Evolutionary conservation across 73 alveolate genomes (phyloP).

Genomic region (Paramecium sexaurelia): DNA sequence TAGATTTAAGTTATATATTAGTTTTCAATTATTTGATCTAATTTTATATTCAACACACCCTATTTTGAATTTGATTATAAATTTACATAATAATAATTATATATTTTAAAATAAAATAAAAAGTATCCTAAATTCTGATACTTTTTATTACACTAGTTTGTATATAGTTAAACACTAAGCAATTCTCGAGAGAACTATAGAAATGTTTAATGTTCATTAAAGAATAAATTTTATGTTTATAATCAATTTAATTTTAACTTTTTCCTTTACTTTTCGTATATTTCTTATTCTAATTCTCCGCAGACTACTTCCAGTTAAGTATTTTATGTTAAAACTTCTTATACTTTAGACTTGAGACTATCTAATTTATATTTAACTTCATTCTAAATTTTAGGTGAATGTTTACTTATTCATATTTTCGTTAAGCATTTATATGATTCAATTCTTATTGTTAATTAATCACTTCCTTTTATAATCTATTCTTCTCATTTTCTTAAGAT

Average conservation of each 20-base stretch:
- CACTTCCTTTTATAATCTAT: not conserved
- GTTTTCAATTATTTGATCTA: too few relatives aligned
- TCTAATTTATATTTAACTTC: conserved; percentile 45
- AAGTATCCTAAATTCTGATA: too few relatives aligned
- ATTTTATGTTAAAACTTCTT: not conserved
- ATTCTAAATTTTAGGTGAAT: not conserved
- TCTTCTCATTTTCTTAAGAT: conserved; percentile 28
- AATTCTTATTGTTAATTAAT: not conserved
- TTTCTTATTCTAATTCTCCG: conserved; percentile 15
- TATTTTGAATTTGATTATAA: too few relatives aligned
- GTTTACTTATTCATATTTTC: conserved; percentile 55
- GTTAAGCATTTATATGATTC: conserved; percentile 25
- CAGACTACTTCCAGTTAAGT: not conserved
- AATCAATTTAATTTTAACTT: conserved; percentile 5
- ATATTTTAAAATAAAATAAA: too few relatives aligned
- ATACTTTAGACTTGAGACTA: not conserved
- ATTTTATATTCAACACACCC: too few relatives aligned
- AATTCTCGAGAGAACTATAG: too few relatives aligned
- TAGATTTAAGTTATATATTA: too few relatives aligned
- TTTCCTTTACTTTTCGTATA: conserved; percentile 3
- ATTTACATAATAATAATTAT: too few relatives aligned
- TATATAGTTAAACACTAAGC: too few relatives aligned
- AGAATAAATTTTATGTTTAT: not conserved
- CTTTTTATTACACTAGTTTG: too few relatives aligned
- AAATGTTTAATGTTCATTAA: conserved; percentile 9